A percentile compares a stretch with the other conserved stretches of the same genome.
These are phyloP conservation scores for Candida tetrigidarum DNA, from an alignment of 1,139 yeast genomes.

Conservation along the genomic window DNA sequence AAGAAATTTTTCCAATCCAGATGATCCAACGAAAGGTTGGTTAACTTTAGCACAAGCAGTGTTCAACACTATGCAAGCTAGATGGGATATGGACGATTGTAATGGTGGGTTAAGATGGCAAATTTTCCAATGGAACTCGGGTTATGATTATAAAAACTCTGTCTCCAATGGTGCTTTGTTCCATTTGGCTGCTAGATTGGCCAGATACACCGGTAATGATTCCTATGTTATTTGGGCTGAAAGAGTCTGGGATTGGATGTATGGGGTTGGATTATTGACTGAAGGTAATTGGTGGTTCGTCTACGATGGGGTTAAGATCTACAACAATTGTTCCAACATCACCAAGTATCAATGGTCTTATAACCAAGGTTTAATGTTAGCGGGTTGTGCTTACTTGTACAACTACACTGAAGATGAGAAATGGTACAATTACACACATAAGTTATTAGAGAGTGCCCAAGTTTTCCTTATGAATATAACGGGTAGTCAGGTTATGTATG, in stretches of 20 bases:
- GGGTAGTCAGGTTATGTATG: constrained; percentile 60
- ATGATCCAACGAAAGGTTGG: constrained; percentile 54
- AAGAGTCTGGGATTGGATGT: constrained; percentile 82
- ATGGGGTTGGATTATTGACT: constrained; percentile 57
- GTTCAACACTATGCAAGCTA: constrained; percentile 83
- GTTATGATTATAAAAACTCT: constrained; percentile 89
- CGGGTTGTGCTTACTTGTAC: constrained; percentile 85
- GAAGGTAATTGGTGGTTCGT: constrained; percentile 54
- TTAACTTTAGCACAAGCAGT: constrained; percentile 76
- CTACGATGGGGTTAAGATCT: constrained; percentile 78
- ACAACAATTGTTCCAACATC: constrained; percentile 62
- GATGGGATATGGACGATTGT: constrained; percentile 83
- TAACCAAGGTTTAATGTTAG: constrained; percentile 78
- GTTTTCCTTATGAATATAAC: constrained; percentile 58
- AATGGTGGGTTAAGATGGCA: constrained; percentile 97
- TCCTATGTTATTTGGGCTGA: constrained; percentile 83
- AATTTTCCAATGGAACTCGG: constrained; percentile 92
- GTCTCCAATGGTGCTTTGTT: constrained; percentile 91
- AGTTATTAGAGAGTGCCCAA: constrained; percentile 54
- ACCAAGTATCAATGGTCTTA: constrained; percentile 82
- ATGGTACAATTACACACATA: constrained; percentile 69
- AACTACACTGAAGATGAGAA: constrained; percentile 67
- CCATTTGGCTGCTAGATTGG: constrained; percentile 85
- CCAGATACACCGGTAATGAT: constrained; percentile 76
- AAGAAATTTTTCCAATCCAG: constrained; percentile 71